Base-by-base conservation (phyloP, 2,329 filamentous ascomycete genomes). In the Xylaria sp. region DNA sequence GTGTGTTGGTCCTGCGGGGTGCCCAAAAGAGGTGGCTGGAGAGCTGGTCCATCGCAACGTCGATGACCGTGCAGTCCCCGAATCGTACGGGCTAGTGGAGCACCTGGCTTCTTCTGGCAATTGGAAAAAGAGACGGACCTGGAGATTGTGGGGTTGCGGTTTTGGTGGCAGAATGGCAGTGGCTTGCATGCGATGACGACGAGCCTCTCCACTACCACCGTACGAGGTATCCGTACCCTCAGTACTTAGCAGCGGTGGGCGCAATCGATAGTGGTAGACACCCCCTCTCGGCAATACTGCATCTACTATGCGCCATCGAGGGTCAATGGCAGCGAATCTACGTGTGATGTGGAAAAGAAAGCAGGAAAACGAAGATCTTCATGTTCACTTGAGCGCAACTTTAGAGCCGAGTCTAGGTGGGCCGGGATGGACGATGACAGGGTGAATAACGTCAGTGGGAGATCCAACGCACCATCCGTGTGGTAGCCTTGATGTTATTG, bases 11-110 rank as follows among this genome's bases (percentile, higher is more conserved):
- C 3, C 29, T 34, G 29, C 29, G 29, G 44, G 46, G 42, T 41
- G 41, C 50, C n/a, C 52, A 42, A 54, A 60, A 54, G 18, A 48
- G 48, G 52, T 54, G 52, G 49, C 44, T 51, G 48, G 29, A 34
- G 29, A 34, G 44, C 48, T 39, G 40, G 42, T 49, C 56, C 41
- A 55, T 60, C 58, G 57, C 55, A 50, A 58, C 39, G 42, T 49
- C 41, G 42, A 60, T 53, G 44, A 56, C 37, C 51, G 52, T 56
- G 18, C 21, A 56, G 44, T n/a, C 50, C 58, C 52, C 44, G 50
- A 59, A 56, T 59, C 40, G 58, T 56, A 59, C 17, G 52, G 22
- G 41, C 52, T 53, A 54, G 52, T 61, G 55, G 55, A 61, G 55
- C 29, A 51, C 42, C 46, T 53, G 50, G 21, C 58, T 41, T 17